Evolutionary conservation across 345 rosid species (phyloP), one percentile per base, ranked within the genome.

Genomic region (Citrus mangshanensis): DNA sequence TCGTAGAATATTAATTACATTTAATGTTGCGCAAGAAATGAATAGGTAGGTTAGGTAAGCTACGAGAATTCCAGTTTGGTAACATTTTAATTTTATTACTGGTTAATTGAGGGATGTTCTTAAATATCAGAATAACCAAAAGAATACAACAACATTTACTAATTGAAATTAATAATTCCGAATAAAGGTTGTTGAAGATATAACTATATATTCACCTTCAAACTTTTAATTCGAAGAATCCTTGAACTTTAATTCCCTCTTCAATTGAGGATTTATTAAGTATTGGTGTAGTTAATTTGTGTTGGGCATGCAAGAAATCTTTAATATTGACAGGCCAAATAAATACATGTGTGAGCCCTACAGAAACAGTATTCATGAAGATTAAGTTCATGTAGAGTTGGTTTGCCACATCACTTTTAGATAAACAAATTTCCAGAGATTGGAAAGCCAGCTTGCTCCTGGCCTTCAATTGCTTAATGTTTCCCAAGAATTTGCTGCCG

Each of bases 121-220:
- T 40, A 69, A 37, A 40, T 27, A 9, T 25, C 34, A 25, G 8
- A 13, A 25, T 18, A 46, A 71, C 19, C 10, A 28, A 19, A 19
- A 13, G 32, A 70, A 30, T 55, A 30, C 21, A 28, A 19, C 21
- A 9, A 51, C 5, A 54, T 51, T 51, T 65, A 66, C 25, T 21
- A 37, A 22, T 8, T 66, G 70, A 54, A 54, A 54, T 54, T 54
- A 16, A 54, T 18, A 54, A 54, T 54, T 54, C 16, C 58, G 18
- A 66, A 66, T 35, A 46, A 66, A 66, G n/a, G 70, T 66, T 37
- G 70, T 66, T 66, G 49, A 66, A 66, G 40, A 35, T 66, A 9
- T 35, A 54, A 18, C 37, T 16, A 4, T 21, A 22, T 22, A 35
- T 37, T 21, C 25, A 66, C 24, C 46, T 66, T 19, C 27, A 21